phyloP scores from a whole-genome alignment of 23 red algal species.

The Cyanidioschyzon merolae region DNA sequence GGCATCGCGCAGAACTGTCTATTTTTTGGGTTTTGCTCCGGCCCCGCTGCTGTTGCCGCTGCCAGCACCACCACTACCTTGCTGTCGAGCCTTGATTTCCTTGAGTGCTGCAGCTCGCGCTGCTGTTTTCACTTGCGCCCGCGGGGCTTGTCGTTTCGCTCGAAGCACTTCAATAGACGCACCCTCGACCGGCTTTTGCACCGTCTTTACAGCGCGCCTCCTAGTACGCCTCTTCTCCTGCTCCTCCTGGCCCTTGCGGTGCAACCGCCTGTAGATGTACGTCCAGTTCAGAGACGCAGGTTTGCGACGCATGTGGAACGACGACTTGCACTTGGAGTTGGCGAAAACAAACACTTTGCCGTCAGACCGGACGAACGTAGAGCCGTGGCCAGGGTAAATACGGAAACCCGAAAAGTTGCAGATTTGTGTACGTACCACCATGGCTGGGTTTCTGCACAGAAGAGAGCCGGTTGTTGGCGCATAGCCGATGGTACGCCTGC shows the following conservation, averaged over 20 bases:
- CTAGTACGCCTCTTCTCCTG: constrained; percentile 54
- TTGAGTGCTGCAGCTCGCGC: constrained; percentile 69
- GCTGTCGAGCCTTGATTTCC: constrained; percentile 65
- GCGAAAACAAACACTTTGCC: constrained; percentile 66
- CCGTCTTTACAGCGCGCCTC: constrained; percentile 45
- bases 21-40: background rate
- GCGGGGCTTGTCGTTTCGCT: constrained; percentile 65
- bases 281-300: constrained; percentile 91
- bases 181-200: constrained; percentile 86
- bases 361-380: constrained; percentile 64
- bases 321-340: constrained; percentile 89
- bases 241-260: constrained; percentile 94
- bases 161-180: constrained; percentile 91
- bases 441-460: no score
- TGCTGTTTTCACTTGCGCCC: constrained; percentile 65
- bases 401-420: constrained; percentile 91
- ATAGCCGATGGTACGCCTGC: no score
- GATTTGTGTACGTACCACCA: constrained; percentile 23
- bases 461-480: no score
- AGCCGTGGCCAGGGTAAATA: constrained; percentile 93
- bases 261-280: constrained; percentile 80
- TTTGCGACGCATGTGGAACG: constrained; percentile 91
- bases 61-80: background rate
- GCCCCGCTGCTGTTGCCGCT: no score
- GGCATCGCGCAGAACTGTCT: background rate